A percentile compares a stretch with the other conserved stretches of the same genome.
Evolutionary conservation across 1,284 basidiomycete species (phyloP).

Genomic region (Dichomitus squalens): DNA sequence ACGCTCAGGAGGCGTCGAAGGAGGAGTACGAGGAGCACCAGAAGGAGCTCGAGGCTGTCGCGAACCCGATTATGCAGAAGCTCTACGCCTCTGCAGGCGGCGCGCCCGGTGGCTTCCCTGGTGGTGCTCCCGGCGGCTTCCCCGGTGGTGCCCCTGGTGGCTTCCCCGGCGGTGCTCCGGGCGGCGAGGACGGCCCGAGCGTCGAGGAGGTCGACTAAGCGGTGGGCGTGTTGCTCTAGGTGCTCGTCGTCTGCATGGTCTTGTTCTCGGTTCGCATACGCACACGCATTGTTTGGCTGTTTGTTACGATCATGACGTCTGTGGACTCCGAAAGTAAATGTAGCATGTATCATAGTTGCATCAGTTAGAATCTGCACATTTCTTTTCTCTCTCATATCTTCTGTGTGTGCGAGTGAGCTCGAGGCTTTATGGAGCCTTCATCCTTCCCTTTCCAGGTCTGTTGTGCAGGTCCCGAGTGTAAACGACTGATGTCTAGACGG

Average conservation of each 20-base stretch:
- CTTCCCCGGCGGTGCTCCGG: constrained; percentile 26
- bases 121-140: constrained; percentile 47
- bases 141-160: constrained; percentile 39
- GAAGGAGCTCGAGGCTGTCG: constrained; percentile 91
- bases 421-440: no score
- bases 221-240: neutral
- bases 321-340: constrained; percentile 23
- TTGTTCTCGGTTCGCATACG: no score
- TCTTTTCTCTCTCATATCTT: constrained; percentile 6
- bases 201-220: constrained; percentile 87
- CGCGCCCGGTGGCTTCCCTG: constrained; percentile 52
- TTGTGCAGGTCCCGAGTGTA: no score
- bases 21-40: constrained; percentile 96
- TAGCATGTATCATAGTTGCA: constrained; percentile 25
- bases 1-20: constrained; percentile 88
- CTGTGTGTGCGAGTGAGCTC: neutral
- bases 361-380: constrained; percentile 20
- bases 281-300: constrained; percentile 1
- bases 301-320: constrained; percentile 19
- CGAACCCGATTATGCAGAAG: constrained; percentile 94
- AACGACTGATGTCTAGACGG: no score
- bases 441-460: no score
- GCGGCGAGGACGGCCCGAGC: constrained; percentile 76
- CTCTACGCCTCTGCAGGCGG: constrained; percentile 82
- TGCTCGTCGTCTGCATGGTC: neutral